Conservation (phyloP, 305 asterid species). For the Ilex paraguariensis region DNA sequence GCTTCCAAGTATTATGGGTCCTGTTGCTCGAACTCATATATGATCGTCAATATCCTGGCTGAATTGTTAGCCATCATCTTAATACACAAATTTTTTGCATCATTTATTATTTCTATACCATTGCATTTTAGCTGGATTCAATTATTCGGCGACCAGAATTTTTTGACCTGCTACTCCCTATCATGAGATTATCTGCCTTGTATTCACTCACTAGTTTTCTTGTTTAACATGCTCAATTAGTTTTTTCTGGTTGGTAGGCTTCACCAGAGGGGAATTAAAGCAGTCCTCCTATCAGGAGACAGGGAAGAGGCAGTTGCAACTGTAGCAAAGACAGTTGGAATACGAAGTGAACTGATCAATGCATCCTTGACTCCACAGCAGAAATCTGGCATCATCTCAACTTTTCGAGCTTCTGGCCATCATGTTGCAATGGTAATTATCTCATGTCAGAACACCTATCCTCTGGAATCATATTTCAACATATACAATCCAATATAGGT, state of each 20-base stretch:
- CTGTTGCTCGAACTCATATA: neutral
- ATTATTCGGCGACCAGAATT: neutral
- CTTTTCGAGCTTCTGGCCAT: constrained; percentile 81
- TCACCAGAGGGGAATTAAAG: constrained; percentile 70
- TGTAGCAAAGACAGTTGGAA: constrained; percentile 74
- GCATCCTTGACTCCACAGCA: constrained; percentile 85
- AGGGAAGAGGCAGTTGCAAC: constrained; percentile 99
- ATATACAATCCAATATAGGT: too few relatives aligned
- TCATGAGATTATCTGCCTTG: neutral
- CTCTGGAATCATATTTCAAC: constrained; percentile 1
- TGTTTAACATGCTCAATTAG: neutral
- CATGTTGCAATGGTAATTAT: constrained; percentile 81
- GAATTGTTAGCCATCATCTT: too few relatives aligned
- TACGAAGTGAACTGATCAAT: constrained; percentile 60
- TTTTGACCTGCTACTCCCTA: neutral
- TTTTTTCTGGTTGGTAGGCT: constrained; percentile 47
- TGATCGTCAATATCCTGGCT: neutral
- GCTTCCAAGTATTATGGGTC: neutral
- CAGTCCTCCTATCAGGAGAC: constrained; percentile 90
- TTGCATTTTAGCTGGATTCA: too few relatives aligned
- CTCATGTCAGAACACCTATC: neutral
- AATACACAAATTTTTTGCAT: too few relatives aligned
- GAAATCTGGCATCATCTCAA: constrained; percentile 68
- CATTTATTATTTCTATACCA: too few relatives aligned
- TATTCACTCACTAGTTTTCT: neutral